Conservation (phyloP, 1,284 basidiomycete species). For the Sporisorium scitamineum region DNA sequence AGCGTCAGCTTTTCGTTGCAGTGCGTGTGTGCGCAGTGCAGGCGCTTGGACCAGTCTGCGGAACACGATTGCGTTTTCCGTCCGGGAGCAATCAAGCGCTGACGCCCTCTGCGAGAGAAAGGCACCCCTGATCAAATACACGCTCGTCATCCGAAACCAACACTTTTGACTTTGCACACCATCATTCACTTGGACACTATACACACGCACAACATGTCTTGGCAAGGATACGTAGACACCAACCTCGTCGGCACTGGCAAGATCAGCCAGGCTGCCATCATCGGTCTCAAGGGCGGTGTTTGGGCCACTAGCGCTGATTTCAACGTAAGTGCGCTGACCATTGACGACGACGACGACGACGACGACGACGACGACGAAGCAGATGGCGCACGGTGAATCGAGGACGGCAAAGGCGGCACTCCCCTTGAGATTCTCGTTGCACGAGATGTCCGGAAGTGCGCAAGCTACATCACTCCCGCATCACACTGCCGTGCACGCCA, state of each 20-base stretch:
- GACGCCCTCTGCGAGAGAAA: constrained; percentile 1
- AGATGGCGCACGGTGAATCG: too few species aligned
- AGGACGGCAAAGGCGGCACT: neutral
- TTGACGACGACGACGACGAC: neutral
- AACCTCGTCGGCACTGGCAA: constrained; percentile 84
- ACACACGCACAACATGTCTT: constrained; percentile 51
- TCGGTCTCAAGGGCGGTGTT: constrained; percentile 85
- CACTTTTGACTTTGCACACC: neutral
- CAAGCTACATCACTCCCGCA: neutral
- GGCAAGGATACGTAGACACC: constrained; percentile 84
- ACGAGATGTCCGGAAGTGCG: too few species aligned
- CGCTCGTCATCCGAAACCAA: constrained; percentile 10
- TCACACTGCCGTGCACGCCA: neutral
- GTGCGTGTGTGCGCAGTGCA: neutral
- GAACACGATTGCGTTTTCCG: neutral
- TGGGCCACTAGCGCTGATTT: constrained; percentile 86
- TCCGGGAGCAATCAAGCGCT: constrained; percentile 14
- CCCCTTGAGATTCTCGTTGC: too few species aligned
- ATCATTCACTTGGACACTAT: neutral
- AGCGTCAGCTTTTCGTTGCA: constrained; percentile 8
- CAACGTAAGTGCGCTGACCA: constrained; percentile 72
- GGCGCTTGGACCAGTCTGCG: constrained; percentile 20
- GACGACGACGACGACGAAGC: neutral
- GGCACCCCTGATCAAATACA: neutral
- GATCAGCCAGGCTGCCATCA: constrained; percentile 83